Evolutionary conservation across 176 grass and related monocot species (phyloP), one percentile per base, ranked within the genome.

Genomic region (Triticum timopheevii): DNA sequence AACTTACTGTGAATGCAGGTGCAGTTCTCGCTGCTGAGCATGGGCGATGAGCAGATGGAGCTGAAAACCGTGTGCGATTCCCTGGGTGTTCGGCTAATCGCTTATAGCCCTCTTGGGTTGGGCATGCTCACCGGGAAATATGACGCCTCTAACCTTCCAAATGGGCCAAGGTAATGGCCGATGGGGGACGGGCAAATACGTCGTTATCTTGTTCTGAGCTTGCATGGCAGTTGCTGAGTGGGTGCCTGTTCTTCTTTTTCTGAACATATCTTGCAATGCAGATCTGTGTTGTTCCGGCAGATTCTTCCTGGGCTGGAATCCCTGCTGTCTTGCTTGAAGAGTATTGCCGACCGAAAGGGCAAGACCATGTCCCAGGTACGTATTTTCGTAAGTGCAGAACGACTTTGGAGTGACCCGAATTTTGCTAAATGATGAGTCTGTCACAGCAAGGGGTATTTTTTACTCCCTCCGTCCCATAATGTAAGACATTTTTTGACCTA

Each of bases 321-420:
- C 83, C 78, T 96, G 65, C 87, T 98, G 61, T 54, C 61, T 81
- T 94, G 84, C n/a, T 80, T 94, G 65, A 88, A 61, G 78, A 35
- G 52, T 19, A 94, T 93, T 65, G 89, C 94, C 66, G 65, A 94
- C 72, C 88, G 75, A 83, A 98, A 95, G 44, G 81, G 88, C 25
- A 99, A 99, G 85, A 99, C 90, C 25, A 94, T 94, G 97, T 93
- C 97, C 68, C 97, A 99, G 61, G 97, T 91, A 78, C 79, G 83
- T 39, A 25, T 9, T 74, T 81, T 80, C 1, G 4, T 19, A 25
- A 61, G 13, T 35, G 35, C 69, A 81, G 7, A 81, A 61, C 23
- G 49, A 33, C 64, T 65, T 58, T 7, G 44, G 36, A 63, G 42
- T 5, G 13, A 24, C 12, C 3, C n/a, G 16, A 27, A 25, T 45